Evolutionary conservation across 495 filamentous ascomycete genomes (phyloP), one percentile per base, ranked within the genome.

Genomic region (Xylaria palmicola): DNA sequence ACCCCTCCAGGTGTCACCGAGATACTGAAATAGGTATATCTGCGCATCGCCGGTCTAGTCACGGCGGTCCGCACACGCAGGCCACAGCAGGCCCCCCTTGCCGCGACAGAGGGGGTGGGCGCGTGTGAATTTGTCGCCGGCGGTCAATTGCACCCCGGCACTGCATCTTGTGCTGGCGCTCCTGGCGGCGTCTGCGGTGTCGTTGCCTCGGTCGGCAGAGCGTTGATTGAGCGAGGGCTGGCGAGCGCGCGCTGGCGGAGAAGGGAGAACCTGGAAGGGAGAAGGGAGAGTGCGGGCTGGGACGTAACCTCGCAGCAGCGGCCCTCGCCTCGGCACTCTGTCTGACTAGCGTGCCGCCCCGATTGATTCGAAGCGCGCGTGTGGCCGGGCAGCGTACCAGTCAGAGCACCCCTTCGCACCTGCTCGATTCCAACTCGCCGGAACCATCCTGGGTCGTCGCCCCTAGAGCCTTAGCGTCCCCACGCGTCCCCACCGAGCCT

Each of bases 391-490:
- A 6, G 30, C n/a, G n/a, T n/a, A n/a, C n/a, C n/a, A n/a, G n/a
- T n/a, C n/a, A n/a, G n/a, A n/a, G n/a, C n/a, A n/a, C n/a, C n/a
- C n/a, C n/a, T n/a, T n/a, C n/a, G n/a, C n/a, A n/a, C n/a, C n/a
- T n/a, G n/a, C n/a, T 52, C 45, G 27, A 62, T 56, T 60, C 69
- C 69, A 69, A 64, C 29, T 62, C 62, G 53, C 41, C 62, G 69
- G 69, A 59, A 67, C 63, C 56, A 58, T 48, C 53, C 62, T 56
- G 60, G 54, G 65, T 65, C 64, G 65, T 54, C 65, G 59, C 29
- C 54, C 63, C 43, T 29, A 6, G 54, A 41, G 22, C 20, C 62
- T 58, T 71, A 71, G 69, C 64, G 69, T 69, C 69, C 52, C 69
- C 69, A 69, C 69, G 53, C 20, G 43, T 41, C 30, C 5, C n/a